Evolutionary conservation across 1,284 basidiomycete species (phyloP).

Genomic region (Baeospora myosura): DNA sequence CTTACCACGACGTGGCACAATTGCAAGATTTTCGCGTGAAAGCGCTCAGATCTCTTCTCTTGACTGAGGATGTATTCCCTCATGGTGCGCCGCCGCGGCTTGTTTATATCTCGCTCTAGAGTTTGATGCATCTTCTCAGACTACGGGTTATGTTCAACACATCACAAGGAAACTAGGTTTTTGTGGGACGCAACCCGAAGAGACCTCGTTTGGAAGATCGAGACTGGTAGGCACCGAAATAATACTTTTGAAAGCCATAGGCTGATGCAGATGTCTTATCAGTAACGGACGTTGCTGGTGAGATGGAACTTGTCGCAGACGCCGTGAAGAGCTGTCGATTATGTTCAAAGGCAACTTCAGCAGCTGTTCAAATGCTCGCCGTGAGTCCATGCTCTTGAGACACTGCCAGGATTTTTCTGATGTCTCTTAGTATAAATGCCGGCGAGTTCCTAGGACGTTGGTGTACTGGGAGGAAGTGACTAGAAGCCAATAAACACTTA

Average conservation of each 20-base stretch:
- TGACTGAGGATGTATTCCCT: constrained; percentile 56
- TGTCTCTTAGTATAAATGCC: constrained; percentile 51
- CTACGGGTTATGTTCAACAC: constrained; percentile 49
- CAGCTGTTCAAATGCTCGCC: constrained; percentile 59
- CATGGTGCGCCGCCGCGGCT: constrained; percentile 34
- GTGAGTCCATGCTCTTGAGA: constrained; percentile 27
- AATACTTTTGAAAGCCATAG: background rate
- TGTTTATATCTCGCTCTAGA: constrained; percentile 21
- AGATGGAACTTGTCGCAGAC: constrained; percentile 44
- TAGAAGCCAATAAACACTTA: background rate
- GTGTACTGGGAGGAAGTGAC: constrained; percentile 17
- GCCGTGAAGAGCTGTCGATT: constrained; percentile 34
- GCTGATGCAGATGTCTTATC: constrained; percentile 2
- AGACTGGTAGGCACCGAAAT: constrained; percentile 37
- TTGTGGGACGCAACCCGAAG: constrained; percentile 45
- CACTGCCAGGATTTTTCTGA: constrained; percentile 2
- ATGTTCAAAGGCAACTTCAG: constrained; percentile 50
- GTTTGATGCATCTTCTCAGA: constrained; percentile 28
- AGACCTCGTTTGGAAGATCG: constrained; percentile 35
- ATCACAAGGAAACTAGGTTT: constrained; percentile 33
- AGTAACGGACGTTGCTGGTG: constrained; percentile 58
- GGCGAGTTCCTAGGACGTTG: constrained; percentile 32
- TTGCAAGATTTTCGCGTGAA: constrained; percentile 49
- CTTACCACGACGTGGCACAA: constrained; percentile 51
- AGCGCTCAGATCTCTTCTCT: constrained; percentile 39